phyloP scores from a whole-genome alignment of 2,329 filamentous ascomycete species.

The Epichloe gansuensis region DNA sequence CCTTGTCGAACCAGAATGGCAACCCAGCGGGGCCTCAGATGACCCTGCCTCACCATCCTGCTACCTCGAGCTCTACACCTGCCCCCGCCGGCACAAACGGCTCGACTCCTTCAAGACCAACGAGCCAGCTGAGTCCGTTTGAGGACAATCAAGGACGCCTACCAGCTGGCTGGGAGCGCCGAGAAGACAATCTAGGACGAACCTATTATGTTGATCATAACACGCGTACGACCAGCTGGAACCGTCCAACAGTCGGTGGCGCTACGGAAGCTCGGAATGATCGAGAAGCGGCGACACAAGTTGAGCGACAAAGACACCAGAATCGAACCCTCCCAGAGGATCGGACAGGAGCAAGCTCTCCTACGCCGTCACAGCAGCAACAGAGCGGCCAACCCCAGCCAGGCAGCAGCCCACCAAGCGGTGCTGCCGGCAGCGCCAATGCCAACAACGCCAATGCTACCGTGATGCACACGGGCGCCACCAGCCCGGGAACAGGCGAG shows the following conservation, averaged over 20 bases:
- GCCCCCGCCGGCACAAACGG: conserved; percentile 17
- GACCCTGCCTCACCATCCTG: conserved; percentile 32
- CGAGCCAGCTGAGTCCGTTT: conserved; percentile 64
- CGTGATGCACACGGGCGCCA: conserved; percentile 88
- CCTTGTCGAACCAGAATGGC: conserved; percentile 38
- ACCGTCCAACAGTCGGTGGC: conserved; percentile 68
- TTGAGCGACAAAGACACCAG: conserved; percentile 86
- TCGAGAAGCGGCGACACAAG: conserved; percentile 80
- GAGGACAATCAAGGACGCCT: conserved; percentile 91
- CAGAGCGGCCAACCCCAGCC: conserved; percentile 29
- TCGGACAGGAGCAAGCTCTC: conserved; percentile 83
- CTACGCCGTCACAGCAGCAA: conserved; percentile 51
- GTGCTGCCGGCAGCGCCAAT: conserved; percentile 18
- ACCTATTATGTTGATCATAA: conserved; percentile 99
- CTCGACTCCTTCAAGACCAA: conserved; percentile 18
- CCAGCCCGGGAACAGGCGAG: conserved; percentile 87
- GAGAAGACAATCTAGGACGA: conserved; percentile 86
- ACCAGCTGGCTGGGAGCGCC: conserved; percentile 87
- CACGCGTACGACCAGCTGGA: conserved; percentile 93
- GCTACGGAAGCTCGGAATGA: conserved; percentile 59
- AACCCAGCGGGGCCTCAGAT: conserved; percentile 26
- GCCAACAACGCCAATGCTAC: conserved; percentile 42
- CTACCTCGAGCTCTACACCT: conserved; percentile 30
- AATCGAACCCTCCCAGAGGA: conserved; percentile 94
- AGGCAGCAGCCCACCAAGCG: conserved; percentile 14